These are phyloP conservation scores for Boletus pseudopeckii DNA, from an alignment of 768 basidiomycete genomes.

Conservation along the genomic window DNA sequence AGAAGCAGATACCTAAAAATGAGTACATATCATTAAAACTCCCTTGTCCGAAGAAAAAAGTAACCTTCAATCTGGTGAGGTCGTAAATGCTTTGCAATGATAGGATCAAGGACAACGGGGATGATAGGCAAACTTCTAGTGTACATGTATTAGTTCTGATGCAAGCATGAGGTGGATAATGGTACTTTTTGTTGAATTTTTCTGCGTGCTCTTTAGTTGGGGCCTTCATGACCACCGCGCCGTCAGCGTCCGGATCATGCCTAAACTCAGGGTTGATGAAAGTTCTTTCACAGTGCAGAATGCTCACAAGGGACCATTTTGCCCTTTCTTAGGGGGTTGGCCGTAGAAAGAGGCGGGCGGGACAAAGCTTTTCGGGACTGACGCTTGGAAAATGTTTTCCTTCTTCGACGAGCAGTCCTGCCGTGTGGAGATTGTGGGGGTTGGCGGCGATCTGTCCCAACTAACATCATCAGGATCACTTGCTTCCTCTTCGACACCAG, in stretches of 20 bases:
- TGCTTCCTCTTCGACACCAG: constrained; percentile 30
- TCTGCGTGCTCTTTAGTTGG: constrained; percentile 66
- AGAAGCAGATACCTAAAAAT: constrained; percentile 67
- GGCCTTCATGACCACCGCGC: constrained; percentile 82
- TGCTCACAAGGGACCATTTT: constrained; percentile 23
- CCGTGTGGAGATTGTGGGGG: constrained; percentile 4
- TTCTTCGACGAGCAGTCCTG: constrained; percentile 11
- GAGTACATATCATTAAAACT: neutral
- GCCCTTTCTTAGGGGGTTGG: constrained; percentile 30
- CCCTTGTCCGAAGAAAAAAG: constrained; percentile 1
- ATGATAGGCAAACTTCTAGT: constrained; percentile 60
- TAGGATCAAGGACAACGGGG: constrained; percentile 87
- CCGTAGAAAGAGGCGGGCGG: constrained; percentile 64
- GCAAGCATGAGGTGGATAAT: constrained; percentile 1
- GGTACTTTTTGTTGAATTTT: constrained; percentile 68
- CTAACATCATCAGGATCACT: constrained; percentile 20
- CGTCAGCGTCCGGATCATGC: constrained; percentile 72
- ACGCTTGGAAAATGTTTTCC: constrained; percentile 19
- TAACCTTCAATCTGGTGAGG: constrained; percentile 88
- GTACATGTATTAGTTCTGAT: constrained; percentile 1
- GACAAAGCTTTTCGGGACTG: constrained; percentile 36
- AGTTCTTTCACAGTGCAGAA: neutral
- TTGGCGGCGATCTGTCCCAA: constrained; percentile 14
- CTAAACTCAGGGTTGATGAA: constrained; percentile 34
- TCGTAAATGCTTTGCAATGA: constrained; percentile 71